Evolutionary conservation across 176 grass and related monocot genomes (phyloP), one percentile per base, ranked within the genome.

Genomic region (Oryza punctata): DNA sequence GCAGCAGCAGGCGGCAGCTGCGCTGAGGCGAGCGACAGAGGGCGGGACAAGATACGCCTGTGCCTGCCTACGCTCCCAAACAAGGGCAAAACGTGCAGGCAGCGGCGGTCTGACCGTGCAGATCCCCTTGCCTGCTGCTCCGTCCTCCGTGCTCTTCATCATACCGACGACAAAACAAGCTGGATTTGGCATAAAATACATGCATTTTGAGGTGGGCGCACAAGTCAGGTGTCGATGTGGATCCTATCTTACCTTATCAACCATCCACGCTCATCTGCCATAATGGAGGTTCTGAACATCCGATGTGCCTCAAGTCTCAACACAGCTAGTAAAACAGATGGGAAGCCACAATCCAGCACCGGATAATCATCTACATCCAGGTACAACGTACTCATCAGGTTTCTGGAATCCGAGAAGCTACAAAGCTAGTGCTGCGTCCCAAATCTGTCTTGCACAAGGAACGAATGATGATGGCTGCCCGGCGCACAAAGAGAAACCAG

Each of bases 1-100:
- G 75, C 74, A 57, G 24, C 33, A 73, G 88, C 63, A 78, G 73
- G 75, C 83, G 67, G 54, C 14, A 78, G 64, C 24, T 28, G 73
- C 38, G 52, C 43, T 52, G 38, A 70, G 24, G 26, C 25, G 26
- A 26, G 64, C 10, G 78, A 78, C 83, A 82, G 33, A 30, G 78
- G 66, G n/a, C 78, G 57, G 66, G 88, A 90, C 88, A 86, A 78
- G 59, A 86, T 73, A 23, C 84, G 45, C 3, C 73, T 82, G 73
- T 30, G 26, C 25, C 10, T 14, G 77, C 46, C 57, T 44, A 57
- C 88, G 79, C 88, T 75, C 61, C 59, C 45, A 14, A 82, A 78
- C 84, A 83, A 90, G 29, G 79, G 57, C 59, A 18, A 72, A 72
- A 82, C 79, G 74, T 83, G 84, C 79, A 46, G 59, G 79, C 83